Conservation (phyloP, 805 yeast genomes). For the Candida tibetensis region DNA sequence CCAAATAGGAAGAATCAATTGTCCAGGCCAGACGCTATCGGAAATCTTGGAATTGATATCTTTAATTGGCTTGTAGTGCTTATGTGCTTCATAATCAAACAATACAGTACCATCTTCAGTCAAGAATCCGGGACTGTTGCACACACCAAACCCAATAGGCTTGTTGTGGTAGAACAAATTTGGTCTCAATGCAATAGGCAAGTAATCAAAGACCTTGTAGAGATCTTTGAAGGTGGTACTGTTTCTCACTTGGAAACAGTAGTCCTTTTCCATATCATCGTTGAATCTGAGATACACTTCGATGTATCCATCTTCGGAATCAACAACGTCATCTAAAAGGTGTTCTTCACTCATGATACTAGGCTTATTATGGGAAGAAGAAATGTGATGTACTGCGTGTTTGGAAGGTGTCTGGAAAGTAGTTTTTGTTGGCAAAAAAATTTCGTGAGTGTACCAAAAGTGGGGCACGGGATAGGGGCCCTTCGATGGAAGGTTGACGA, state of each 20-base stretch:
- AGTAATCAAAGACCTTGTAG: slow-evolving; percentile 54
- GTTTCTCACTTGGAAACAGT: slow-evolving; percentile 73
- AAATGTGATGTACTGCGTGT: not conserved
- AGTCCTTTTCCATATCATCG: slow-evolving; percentile 82
- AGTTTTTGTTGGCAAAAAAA: not conserved
- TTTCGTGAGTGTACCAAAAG: not conserved
- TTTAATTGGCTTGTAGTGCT: slow-evolving; percentile 46
- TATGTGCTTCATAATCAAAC: slow-evolving; percentile 58
- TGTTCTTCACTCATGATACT: slow-evolving; percentile 19
- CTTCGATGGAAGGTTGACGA: not conserved
- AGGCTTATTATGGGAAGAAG: not conserved
- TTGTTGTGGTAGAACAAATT: slow-evolving; percentile 61
- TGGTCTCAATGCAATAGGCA: slow-evolving; percentile 81
- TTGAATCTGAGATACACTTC: slow-evolving; percentile 78
- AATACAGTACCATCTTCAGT: slow-evolving; percentile 81
- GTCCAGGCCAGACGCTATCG: slow-evolving; percentile 84
- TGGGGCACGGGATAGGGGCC: not conserved
- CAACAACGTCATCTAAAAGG: slow-evolving; percentile 21
- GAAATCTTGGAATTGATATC: slow-evolving; percentile 48
- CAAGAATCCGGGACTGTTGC: slow-evolving; percentile 71
- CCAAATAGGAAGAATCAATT: slow-evolving; percentile 78
- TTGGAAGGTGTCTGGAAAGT: too few relatives aligned
- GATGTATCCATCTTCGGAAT: slow-evolving; percentile 28
- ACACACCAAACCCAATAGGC: slow-evolving; percentile 65
- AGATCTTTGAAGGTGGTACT: slow-evolving; percentile 59